phyloP scores from a whole-genome alignment of 768 basidiomycete species.

The Agrocybe chaxingu region DNA sequence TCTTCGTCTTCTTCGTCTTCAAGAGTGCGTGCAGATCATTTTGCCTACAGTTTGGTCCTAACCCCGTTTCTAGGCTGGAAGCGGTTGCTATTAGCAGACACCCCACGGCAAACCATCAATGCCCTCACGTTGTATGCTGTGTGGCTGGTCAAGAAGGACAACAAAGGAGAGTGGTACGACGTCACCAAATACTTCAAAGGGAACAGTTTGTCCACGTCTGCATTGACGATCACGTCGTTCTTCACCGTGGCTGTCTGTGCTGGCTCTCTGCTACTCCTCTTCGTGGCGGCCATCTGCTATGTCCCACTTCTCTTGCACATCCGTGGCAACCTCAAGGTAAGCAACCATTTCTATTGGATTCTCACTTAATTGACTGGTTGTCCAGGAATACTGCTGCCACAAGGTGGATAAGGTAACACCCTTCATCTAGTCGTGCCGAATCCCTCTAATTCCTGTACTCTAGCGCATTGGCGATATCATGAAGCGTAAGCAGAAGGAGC shows the following conservation, averaged over 20 bases:
- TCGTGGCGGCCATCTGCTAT: slow-evolving; percentile 84
- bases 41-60: not conserved
- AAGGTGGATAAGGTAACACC: slow-evolving; percentile 89
- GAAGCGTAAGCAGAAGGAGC: slow-evolving; percentile 86
- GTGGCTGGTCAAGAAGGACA: slow-evolving; percentile 43
- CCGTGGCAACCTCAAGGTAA: slow-evolving; percentile 92
- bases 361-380: slow-evolving; percentile 5
- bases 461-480: slow-evolving; percentile 93
- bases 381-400: slow-evolving; percentile 94
- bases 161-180: slow-evolving; percentile 57
- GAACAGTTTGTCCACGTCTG: slow-evolving; percentile 74
- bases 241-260: slow-evolving; percentile 89
- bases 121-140: slow-evolving; percentile 95
- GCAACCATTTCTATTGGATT: slow-evolving; percentile 5
- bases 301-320: slow-evolving; percentile 95
- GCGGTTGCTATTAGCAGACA: slow-evolving; percentile 73
- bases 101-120: slow-evolving; percentile 96
- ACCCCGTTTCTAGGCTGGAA: slow-evolving; percentile 35
- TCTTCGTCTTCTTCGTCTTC: slow-evolving; percentile 99
- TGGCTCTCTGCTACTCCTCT: slow-evolving; percentile 77
- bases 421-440: not conserved
- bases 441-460: not conserved
- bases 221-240: slow-evolving; percentile 82
- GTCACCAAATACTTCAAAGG: slow-evolving; percentile 76
- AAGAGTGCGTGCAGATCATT: slow-evolving; percentile 64